phyloP scores from a whole-genome alignment of 2,329 filamentous ascomycete genomes.

The Pseudogymnoascus sp. region DNA sequence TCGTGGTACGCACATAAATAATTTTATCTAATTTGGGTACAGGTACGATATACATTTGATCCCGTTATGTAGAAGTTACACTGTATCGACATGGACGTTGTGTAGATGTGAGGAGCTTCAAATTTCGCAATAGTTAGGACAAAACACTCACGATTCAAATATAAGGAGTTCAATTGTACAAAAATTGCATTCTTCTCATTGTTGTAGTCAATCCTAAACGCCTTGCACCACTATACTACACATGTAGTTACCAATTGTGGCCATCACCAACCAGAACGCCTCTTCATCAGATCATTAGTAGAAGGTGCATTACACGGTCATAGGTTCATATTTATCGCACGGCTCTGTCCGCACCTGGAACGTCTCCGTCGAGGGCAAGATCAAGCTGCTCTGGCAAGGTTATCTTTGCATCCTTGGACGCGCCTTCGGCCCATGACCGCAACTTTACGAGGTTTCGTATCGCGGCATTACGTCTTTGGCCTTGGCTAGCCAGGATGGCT shows the following conservation, averaged over 20 bases:
- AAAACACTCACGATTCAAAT: not conserved
- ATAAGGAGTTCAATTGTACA: not conserved
- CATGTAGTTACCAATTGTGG: not conserved
- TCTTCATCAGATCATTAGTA: conserved; percentile 3
- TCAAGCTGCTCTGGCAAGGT: conserved; percentile 25
- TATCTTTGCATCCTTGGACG: conserved; percentile 26
- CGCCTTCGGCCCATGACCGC: conserved; percentile 70
- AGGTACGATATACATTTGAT: not conserved
- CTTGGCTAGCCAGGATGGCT: conserved; percentile 69
- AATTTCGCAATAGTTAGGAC: not conserved
- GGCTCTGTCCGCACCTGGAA: conserved; percentile 9
- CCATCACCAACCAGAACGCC: not conserved
- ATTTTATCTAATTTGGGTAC: not conserved
- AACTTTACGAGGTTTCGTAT: conserved; percentile 75
- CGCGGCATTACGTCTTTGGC: conserved; percentile 66
- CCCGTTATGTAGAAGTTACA: not conserved
- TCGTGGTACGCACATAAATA: not conserved
- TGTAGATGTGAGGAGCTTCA: not conserved
- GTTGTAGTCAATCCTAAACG: not conserved
- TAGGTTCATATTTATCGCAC: not conserved
- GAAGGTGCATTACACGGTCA: not conserved
- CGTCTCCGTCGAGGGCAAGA: conserved; percentile 24
- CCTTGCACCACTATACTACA: not conserved
- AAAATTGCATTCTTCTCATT: not conserved
- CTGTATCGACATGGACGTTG: not conserved